These are phyloP conservation scores for Penicillium sp. DNA, from an alignment of 2,329 filamentous ascomycete species.

Conservation along the genomic window DNA sequence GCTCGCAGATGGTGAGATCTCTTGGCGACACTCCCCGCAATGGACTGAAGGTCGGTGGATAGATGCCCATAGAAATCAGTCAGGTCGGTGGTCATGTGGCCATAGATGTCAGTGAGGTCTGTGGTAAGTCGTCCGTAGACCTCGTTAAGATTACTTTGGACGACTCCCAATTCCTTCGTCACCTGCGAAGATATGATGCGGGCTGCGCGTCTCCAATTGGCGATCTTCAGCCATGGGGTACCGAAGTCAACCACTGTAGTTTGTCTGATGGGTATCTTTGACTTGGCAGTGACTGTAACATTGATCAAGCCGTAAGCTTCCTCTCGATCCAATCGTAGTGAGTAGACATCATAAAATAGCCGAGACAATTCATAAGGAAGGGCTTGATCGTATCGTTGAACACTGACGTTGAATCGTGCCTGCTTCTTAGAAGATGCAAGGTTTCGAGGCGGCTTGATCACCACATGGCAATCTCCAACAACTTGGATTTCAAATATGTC, in stretches of 20 bases:
- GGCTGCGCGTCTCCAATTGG: slow-evolving; percentile 46
- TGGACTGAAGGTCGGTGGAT: slow-evolving; percentile 38
- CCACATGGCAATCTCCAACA: slow-evolving; percentile 54
- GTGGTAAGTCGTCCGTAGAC: slow-evolving; percentile 39
- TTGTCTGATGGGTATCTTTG: slow-evolving; percentile 35
- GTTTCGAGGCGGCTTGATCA: slow-evolving; percentile 50
- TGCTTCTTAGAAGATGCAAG: slow-evolving; percentile 45
- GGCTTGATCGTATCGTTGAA: slow-evolving; percentile 43
- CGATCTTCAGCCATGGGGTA: slow-evolving; percentile 48
- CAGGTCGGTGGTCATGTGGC: slow-evolving; percentile 37
- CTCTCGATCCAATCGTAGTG: slow-evolving; percentile 49
- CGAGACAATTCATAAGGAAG: slow-evolving; percentile 48
- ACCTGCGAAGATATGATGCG: slow-evolving; percentile 36
- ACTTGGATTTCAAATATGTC: slow-evolving; percentile 53
- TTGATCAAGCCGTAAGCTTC: slow-evolving; percentile 51
- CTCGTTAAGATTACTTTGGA: slow-evolving; percentile 39
- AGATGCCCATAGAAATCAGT: slow-evolving; percentile 39
- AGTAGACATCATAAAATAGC: slow-evolving; percentile 55
- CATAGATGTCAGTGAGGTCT: slow-evolving; percentile 39
- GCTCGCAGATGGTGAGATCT: slow-evolving; percentile 33
- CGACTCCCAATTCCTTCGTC: slow-evolving; percentile 35
- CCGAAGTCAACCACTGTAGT: slow-evolving; percentile 44
- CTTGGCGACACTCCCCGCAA: slow-evolving; percentile 38
- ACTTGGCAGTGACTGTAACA: slow-evolving; percentile 45
- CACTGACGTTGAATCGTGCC: slow-evolving; percentile 49